These are phyloP conservation scores for Cryptosporidium sp. DNA, from an alignment of 169 alveolate species.

Conservation along the genomic window DNA sequence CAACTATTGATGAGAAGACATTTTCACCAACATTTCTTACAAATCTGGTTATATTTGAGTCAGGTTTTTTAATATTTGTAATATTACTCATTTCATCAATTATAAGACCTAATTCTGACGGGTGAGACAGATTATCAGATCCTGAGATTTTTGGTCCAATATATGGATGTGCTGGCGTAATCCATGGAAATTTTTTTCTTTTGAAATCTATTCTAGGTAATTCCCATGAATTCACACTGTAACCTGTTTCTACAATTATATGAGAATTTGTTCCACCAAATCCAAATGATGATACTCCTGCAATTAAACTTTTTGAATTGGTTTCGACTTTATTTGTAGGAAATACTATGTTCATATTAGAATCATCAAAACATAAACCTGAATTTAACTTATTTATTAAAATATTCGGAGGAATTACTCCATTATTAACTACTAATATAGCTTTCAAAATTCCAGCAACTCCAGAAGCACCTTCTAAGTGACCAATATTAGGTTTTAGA, in stretches of 20 bases:
- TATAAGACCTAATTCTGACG: slow-evolving; percentile 46
- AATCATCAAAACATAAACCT: slow-evolving; percentile 44
- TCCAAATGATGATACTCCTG: slow-evolving; percentile 85
- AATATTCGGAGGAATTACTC: slow-evolving; percentile 80
- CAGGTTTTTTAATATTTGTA: not conserved
- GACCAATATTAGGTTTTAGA: slow-evolving; percentile 80
- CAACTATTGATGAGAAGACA: slow-evolving; percentile 15
- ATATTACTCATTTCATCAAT: slow-evolving; percentile 29
- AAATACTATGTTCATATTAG: slow-evolving; percentile 1
- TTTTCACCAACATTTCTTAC: slow-evolving; percentile 46
- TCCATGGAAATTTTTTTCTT: slow-evolving; percentile 57
- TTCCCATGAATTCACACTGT: not conserved
- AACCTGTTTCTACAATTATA: slow-evolving; percentile 37
- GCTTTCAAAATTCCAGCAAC: slow-evolving; percentile 79
- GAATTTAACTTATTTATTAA: slow-evolving; percentile 78
- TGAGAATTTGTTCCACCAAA: slow-evolving; percentile 85
- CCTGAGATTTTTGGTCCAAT: slow-evolving; percentile 74
- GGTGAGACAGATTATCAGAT: not conserved
- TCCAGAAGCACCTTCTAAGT: slow-evolving; percentile 82
- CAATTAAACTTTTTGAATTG: slow-evolving; percentile 57
- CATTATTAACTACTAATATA: slow-evolving; percentile 66
- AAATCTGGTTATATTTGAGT: slow-evolving; percentile 43
- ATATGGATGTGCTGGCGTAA: slow-evolving; percentile 63
- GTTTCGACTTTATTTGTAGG: slow-evolving; percentile 39
- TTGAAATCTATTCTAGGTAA: slow-evolving; percentile 26